Conservation (phyloP, 2,329 filamentous ascomycete genomes). For the Cercospora berteroae region DNA sequence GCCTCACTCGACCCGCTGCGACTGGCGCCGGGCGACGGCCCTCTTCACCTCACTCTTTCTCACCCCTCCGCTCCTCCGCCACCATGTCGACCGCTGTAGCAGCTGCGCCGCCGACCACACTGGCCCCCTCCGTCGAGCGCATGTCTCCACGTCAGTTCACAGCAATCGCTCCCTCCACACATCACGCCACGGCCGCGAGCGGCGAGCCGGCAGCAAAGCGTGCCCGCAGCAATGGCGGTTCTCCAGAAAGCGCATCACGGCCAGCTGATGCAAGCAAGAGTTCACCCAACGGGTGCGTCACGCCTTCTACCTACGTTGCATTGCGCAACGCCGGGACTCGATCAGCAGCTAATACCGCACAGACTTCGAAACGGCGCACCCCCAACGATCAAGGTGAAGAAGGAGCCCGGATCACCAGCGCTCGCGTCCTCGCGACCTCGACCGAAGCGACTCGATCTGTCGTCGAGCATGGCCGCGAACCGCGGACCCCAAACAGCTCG, state of each 20-base stretch:
- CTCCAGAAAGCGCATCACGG: slow-evolving; percentile 28
- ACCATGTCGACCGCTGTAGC: slow-evolving; percentile 50
- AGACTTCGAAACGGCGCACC: slow-evolving; percentile 55
- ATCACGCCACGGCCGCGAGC: slow-evolving; percentile 22
- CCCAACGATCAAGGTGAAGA: slow-evolving; percentile 91
- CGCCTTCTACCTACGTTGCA: background rate
- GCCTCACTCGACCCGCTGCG: slow-evolving; percentile 2
- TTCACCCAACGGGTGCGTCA: slow-evolving; percentile 50
- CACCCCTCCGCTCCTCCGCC: slow-evolving; percentile 8
- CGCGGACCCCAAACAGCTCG: slow-evolving; percentile 49
- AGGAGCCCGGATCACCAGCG: slow-evolving; percentile 85
- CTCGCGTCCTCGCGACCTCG: slow-evolving; percentile 71
- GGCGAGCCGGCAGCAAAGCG: slow-evolving; percentile 35
- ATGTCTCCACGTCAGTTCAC: slow-evolving; percentile 45
- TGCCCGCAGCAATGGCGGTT: slow-evolving; percentile 36
- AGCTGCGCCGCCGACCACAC: slow-evolving; percentile 41
- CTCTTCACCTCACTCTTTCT: slow-evolving; percentile 9
- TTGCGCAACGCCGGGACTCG: slow-evolving; percentile 29
- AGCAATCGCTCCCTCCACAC: slow-evolving; percentile 42
- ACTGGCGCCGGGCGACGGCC: background rate
- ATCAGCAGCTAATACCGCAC: slow-evolving; percentile 29
- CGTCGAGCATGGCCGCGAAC: slow-evolving; percentile 49
- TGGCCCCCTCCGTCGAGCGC: slow-evolving; percentile 38
- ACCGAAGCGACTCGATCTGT: slow-evolving; percentile 74
- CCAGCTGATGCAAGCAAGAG: slow-evolving; percentile 48